Evolutionary conservation across 257 asterid genomes (phyloP).

Genomic region (Forsythia viridissima): DNA sequence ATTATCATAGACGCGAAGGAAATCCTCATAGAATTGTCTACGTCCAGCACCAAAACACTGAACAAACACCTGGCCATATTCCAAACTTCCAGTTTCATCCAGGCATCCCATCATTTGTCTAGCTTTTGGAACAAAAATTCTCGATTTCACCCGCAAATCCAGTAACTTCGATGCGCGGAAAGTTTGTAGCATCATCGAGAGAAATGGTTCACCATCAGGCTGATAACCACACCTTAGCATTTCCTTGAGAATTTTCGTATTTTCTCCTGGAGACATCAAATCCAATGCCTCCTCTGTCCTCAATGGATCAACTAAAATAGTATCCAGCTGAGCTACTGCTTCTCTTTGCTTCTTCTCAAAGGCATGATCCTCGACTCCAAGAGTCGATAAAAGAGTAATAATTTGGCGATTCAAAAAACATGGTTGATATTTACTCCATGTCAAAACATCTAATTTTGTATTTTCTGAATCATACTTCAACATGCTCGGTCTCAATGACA

Average conservation of each 20-base stretch:
- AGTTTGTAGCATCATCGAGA: conserved; percentile 80
- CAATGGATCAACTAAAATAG: conserved; percentile 57
- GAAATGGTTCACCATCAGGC: conserved; percentile 84
- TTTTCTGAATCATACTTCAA: conserved; percentile 61
- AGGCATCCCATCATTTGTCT: conserved; percentile 92
- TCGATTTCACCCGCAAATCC: conserved; percentile 61
- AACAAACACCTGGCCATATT: conserved; percentile 87
- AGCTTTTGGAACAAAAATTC: conserved; percentile 69
- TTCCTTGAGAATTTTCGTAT: conserved; percentile 68
- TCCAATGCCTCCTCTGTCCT: conserved; percentile 75
- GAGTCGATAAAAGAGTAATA: conserved; percentile 78
- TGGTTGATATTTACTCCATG: conserved; percentile 85
- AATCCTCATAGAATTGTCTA: conserved; percentile 37
- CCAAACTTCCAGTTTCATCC: conserved; percentile 74
- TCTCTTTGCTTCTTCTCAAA: conserved; percentile 68
- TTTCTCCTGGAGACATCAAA: conserved; percentile 87
- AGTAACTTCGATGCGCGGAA: conserved; percentile 71
- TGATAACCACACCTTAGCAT: conserved; percentile 78
- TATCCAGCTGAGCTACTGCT: conserved; percentile 71
- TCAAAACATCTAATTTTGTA: conserved; percentile 64
- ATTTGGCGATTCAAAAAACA: conserved; percentile 84
- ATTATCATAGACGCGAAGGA: conserved; percentile 18
- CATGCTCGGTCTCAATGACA: conserved; percentile 81
- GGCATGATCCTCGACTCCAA: conserved; percentile 61
- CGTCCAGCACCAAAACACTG: conserved; percentile 49